Percentiles rank a stretch among this genome's conserved stretches.
These are phyloP conservation scores for Eimeria zaria DNA, from an alignment of 169 alveolate species.

Conservation along the genomic window DNA sequence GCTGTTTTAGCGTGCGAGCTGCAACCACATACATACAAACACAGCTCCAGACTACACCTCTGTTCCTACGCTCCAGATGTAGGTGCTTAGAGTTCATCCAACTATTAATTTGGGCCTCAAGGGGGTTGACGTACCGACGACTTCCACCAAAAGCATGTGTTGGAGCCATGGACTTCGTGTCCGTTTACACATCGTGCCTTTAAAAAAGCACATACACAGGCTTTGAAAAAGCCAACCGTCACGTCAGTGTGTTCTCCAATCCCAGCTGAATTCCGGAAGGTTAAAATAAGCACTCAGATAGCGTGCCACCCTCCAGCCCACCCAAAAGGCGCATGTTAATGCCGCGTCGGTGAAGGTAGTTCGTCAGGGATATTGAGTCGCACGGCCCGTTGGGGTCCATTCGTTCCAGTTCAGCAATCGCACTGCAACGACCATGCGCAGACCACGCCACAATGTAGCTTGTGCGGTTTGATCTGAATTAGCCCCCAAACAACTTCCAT, in stretches of 20 bases:
- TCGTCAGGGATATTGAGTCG: slow-evolving; percentile 75
- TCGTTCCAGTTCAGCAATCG: slow-evolving; percentile 68
- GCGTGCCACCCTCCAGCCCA: not conserved
- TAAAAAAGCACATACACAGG: not conserved
- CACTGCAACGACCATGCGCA: slow-evolving; percentile 28
- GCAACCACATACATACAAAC: not conserved
- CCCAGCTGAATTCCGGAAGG: not conserved
- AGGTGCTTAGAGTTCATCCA: not conserved
- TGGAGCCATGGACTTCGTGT: slow-evolving; percentile 79
- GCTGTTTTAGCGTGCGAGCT: slow-evolving; percentile 81
- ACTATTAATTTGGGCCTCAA: not conserved
- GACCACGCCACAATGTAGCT: not conserved
- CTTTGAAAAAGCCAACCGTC: not conserved
- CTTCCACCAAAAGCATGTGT: slow-evolving; percentile 79
- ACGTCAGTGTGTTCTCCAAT: not conserved
- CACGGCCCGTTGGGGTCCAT: slow-evolving; percentile 72
- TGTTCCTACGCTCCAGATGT: not conserved
- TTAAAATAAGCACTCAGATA: not conserved
- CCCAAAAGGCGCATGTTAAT: slow-evolving; percentile 80
- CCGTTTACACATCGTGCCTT: slow-evolving; percentile 70
- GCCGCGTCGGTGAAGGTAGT: slow-evolving; percentile 70
- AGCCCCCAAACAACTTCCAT: not conserved
- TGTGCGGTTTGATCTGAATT: not conserved
- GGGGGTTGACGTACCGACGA: slow-evolving; percentile 57
- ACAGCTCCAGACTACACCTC: not conserved